Conservation (phyloP, 2,329 filamentous ascomycete species). For the Xylariaceae sp. region DNA sequence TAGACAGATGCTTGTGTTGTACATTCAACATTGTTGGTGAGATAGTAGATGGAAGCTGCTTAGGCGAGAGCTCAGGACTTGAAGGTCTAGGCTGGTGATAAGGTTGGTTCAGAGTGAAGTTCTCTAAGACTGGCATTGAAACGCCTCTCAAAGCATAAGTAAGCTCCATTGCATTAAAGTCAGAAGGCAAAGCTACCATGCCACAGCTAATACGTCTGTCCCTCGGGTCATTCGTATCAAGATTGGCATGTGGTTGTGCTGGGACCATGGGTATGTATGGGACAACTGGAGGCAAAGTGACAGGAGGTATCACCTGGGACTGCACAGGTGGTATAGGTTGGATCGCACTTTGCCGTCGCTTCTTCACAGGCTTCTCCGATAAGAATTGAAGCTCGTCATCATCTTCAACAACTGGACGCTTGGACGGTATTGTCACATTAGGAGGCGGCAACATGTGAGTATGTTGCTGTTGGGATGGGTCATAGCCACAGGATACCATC, state of each 20-base stretch:
- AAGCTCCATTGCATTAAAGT: conserved; percentile 29
- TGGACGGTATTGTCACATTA: conserved; percentile 20
- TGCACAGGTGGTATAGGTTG: background rate
- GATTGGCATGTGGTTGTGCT: conserved; percentile 2
- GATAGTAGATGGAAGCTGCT: conserved; percentile 29
- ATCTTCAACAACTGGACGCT: conserved; percentile 20
- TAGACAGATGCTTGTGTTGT: background rate
- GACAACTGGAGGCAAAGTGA: background rate
- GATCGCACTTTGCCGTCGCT: conserved; percentile 27
- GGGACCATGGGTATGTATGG: conserved; percentile 3
- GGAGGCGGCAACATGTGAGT: background rate
- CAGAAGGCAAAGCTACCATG: conserved; percentile 30
- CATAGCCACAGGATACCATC: conserved; percentile 2
- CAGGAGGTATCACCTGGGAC: background rate
- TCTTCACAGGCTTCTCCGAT: conserved; percentile 43
- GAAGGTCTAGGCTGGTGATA: conserved; percentile 22
- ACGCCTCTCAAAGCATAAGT: conserved; percentile 29
- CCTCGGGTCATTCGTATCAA: conserved; percentile 8
- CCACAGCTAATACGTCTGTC: conserved; percentile 33
- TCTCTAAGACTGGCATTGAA: conserved; percentile 36
- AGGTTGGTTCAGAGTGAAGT: conserved; percentile 31
- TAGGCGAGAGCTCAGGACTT: conserved; percentile 37
- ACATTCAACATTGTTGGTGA: conserved; percentile 9
- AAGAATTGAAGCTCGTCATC: conserved; percentile 45
- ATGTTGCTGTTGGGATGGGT: background rate